Base-by-base conservation (phyloP, 495 filamentous ascomycete species). In the Lepidopterella palustris region DNA sequence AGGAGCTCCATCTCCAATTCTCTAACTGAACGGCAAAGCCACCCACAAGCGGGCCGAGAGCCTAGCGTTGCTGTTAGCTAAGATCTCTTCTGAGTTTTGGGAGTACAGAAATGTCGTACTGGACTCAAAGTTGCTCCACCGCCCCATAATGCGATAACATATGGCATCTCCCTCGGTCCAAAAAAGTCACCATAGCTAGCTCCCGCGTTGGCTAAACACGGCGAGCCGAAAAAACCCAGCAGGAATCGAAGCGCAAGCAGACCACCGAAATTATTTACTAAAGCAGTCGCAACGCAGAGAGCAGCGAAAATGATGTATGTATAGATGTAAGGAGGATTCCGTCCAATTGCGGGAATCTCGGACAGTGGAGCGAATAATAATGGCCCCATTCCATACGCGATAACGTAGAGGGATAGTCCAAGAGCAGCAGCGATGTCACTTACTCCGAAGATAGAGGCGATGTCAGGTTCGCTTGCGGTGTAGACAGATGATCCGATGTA, bases 41-140 rank as follows among this genome's bases (percentile, higher is more conserved):
- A 23, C 78, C 78, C 5, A 85, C 72, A 0, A 83, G 71, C 5
- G 82, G 83, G 5, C 82, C 83, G 0, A 85, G 72, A 5, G 79
- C 75, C n/a, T 3, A 49, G 45, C 6, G 39, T 42, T 42, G 39
- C 39, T 15, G 2, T 15, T 42, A n/a, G n/a, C n/a, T 8, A 20
- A 20, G 13, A 42, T 42, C 8, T 2, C 39, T 42, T 42, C 39
- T 2, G 1, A 42, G 20, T 2, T n/a, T n/a, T n/a, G n/a, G n/a
- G n/a, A n/a, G n/a, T n/a, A n/a, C n/a, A n/a, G 2, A 24, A 3
- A 21, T 18, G n/a, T 18, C 45, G 10, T 24, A 49, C 45, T 0
- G 61, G 61, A 10, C 35, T 49, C 5, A 55, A 11, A 5, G 61
- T 27, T 5, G 53, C 60, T 8, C 75, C 74, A 4, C 73, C 64